phyloP scores from a whole-genome alignment of 2,329 filamentous ascomycete species.

The Cordyceps fumosorosea region DNA sequence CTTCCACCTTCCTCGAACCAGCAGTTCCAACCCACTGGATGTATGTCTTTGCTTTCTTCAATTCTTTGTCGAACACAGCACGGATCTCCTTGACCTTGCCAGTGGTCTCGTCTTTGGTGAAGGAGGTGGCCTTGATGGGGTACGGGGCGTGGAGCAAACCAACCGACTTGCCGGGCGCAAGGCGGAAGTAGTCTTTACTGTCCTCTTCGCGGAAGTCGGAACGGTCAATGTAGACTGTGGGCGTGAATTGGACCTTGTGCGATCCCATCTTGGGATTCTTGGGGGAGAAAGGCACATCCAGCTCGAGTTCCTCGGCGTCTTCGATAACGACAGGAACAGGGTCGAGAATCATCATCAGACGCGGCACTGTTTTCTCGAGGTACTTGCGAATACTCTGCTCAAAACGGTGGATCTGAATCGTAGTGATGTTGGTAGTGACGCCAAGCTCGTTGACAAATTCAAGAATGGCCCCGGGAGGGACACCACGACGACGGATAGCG shows the following conservation, averaged over 20 bases:
- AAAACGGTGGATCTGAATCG: conserved; percentile 76
- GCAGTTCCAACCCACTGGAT: conserved; percentile 82
- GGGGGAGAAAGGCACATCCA: conserved; percentile 73
- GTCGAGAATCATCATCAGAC: conserved; percentile 83
- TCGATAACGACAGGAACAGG: conserved; percentile 79
- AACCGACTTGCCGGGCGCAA: conserved; percentile 65
- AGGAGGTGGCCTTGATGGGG: conserved; percentile 59
- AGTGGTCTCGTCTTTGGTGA: conserved; percentile 53
- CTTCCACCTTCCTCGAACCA: conserved; percentile 62
- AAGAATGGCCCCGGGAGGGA: conserved; percentile 82
- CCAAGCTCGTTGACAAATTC: conserved; percentile 88
- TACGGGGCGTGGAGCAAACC: conserved; percentile 62
- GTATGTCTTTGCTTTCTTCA: conserved; percentile 68
- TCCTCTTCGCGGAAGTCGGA: conserved; percentile 66
- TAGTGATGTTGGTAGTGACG: conserved; percentile 73
- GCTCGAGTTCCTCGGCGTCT: conserved; percentile 55
- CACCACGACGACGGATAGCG: conserved; percentile 72
- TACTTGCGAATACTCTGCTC: conserved; percentile 81
- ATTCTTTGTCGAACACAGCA: conserved; percentile 59
- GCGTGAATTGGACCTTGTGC: conserved; percentile 59
- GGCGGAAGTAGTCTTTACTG: conserved; percentile 65
- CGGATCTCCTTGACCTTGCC: conserved; percentile 57
- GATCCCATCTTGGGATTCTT: conserved; percentile 66
- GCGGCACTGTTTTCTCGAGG: conserved; percentile 79
- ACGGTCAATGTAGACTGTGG: conserved; percentile 78